Evolutionary conservation across 176 grass and related monocot species (phyloP).

Genomic region (sorghum (Sorghum bicolor)): DNA sequence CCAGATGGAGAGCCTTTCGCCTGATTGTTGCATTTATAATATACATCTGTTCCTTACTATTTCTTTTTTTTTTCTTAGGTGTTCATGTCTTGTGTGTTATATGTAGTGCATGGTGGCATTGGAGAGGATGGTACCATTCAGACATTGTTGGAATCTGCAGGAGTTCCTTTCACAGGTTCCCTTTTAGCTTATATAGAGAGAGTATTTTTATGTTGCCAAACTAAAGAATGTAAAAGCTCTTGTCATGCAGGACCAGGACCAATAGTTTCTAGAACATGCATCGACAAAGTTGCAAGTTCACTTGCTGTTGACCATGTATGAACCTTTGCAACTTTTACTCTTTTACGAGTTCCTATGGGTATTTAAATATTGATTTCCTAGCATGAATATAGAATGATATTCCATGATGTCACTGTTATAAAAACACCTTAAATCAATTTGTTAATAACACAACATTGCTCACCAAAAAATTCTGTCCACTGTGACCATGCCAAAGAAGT

Average conservation of each 20-base stretch:
- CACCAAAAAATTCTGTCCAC: neutral
- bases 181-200: neutral
- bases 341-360: neutral
- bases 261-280: conserved; percentile 84
- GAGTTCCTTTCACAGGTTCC: conserved; percentile 88
- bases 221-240: conserved; percentile 11
- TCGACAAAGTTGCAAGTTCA: conserved; percentile 87
- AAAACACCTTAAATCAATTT: neutral
- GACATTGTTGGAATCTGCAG: conserved; percentile 70
- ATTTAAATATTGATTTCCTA: conserved; percentile 6
- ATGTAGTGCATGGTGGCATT: conserved; percentile 95
- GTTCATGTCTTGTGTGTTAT: conserved; percentile 20
- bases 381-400: conserved; percentile 9
- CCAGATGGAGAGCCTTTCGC: neutral
- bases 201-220: conserved; percentile 1
- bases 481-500: neutral
- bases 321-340: conserved; percentile 18
- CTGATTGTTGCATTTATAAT: conserved; percentile 3
- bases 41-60: neutral
- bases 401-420: neutral
- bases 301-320: conserved; percentile 74
- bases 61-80: conserved; percentile 3
- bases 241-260: conserved; percentile 71
- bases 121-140: conserved; percentile 97
- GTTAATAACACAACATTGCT: neutral